Base-by-base conservation (phyloP, 768 basidiomycete species). In the Pisolithus sp. region DNA sequence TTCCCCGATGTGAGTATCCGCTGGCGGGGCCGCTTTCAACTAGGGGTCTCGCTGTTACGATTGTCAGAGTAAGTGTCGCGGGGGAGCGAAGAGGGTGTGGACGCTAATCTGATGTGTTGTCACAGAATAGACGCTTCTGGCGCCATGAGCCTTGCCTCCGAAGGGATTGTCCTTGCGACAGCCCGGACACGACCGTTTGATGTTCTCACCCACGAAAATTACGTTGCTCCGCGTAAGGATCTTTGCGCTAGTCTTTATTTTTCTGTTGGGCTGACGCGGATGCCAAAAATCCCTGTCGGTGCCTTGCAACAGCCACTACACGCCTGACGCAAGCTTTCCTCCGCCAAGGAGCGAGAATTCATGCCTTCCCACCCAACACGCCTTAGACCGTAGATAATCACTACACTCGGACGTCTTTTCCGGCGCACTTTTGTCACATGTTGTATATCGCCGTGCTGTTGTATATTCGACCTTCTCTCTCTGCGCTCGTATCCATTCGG, bases 1-100 rank as follows among this genome's bases (percentile, higher is more conserved):
- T 96, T 94, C 62, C 85, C 93, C 7, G 93, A 96, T 68, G 89
- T 90, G 60, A 91, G 89, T 64, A 81, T 95, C 51, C 80, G 89
- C 17, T 79, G 79, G 73, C 75, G 80, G 23, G 93, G 93, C 7
- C 78, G 75, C 17, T 96, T 85, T 70, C 80, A 82, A 61, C 75
- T 94, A 50, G 80, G 82, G 48, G 76, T 92, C 50, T 83, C 79
- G 46, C 75, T 94, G 48, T 74, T 89, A 67, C 78, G 80, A 62
- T 79, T 89, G 60, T 84, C 83, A 59, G 81, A 80, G 92, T 84
- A 73, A 78, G 83, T 73, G 43, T 31, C 52, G 43, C 42, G 21
- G 53, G n/a, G 55, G 50, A 40, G 53, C 44, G 59, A 60, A 46
- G 40, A 23, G 49, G 37, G 30, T 46, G 51, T 38, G 39, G 54